Base-by-base conservation (phyloP, 768 basidiomycete genomes). In the Hydnum rufescens region DNA sequence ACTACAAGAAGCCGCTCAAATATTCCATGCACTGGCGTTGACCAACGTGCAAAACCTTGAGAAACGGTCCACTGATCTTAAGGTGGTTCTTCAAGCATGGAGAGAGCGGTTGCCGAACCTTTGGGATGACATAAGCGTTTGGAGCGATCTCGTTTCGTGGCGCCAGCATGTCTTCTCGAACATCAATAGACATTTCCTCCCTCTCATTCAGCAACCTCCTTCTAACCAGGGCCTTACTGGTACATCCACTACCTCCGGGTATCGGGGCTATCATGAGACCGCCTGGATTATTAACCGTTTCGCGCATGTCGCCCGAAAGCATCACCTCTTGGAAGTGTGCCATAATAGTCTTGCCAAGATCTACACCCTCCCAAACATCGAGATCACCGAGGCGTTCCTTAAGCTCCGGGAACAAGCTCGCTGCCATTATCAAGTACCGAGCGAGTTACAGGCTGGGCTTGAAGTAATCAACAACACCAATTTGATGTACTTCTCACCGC, bases 251-350 rank as follows among this genome's bases (percentile, higher is more conserved):
- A 90, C 87, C 1, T 84, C 78, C 61, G 93, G 90, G 4, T 97
- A 88, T 63, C 77, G 95, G 49, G 95, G 95, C 4, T 96, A 87
- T 64, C 95, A 99, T 62, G 95, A 99, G 69, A 97, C 90, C 0
- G 95, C 95, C 4, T 99, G 95, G 95, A 97, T 95, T 62, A 96
- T 97, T 70, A 99, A 99, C 64, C 82, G 95, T 16, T 97, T 99
- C 62, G 95, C 95, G 5, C 93, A 99, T 66, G 90, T 96, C 52
- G 95, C 95, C 22, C 75, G 95, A 54, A 93, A 97, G 66, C 95
- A 99, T 61, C 85, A 92, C 56, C 74, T 99, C 4, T 73, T 92
- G 43, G 95, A 99, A 47, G 95, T 95, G 36, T 97, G 95, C 69
- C 88, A 87, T 67, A 85, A 75, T 3, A 84, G 85, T 1, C 72